Evolutionary conservation across 2,329 filamentous ascomycete species (phyloP).

Genomic region (Septoria linicola): DNA sequence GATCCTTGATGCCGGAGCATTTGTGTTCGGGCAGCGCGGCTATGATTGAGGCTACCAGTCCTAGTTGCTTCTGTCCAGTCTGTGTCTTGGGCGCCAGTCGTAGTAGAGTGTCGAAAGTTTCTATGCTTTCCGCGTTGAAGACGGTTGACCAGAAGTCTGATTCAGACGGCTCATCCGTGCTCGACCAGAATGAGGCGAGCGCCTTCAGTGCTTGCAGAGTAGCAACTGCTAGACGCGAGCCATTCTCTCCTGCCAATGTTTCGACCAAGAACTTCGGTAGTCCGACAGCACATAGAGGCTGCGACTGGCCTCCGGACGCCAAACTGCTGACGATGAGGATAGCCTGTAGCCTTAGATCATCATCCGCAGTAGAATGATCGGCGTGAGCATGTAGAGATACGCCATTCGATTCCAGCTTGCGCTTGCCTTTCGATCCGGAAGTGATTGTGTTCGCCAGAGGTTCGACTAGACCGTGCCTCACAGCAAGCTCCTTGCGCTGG

Average conservation of each 20-base stretch:
- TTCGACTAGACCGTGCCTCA: slow-evolving; percentile 67
- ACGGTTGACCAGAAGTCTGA: slow-evolving; percentile 43
- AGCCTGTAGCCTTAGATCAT: slow-evolving; percentile 71
- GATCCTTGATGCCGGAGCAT: slow-evolving; percentile 59
- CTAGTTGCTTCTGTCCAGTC: slow-evolving; percentile 61
- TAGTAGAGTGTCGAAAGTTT: slow-evolving; percentile 65
- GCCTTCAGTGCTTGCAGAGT: slow-evolving; percentile 73
- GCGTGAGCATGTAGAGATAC: slow-evolving; percentile 35
- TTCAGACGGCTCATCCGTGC: slow-evolving; percentile 14
- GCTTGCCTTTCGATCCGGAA: slow-evolving; percentile 46
- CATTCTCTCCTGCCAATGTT: slow-evolving; percentile 63
- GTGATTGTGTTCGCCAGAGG: slow-evolving; percentile 57
- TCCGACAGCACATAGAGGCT: slow-evolving; percentile 67
- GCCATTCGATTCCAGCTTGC: slow-evolving; percentile 52
- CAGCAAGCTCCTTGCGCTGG: slow-evolving; percentile 78
- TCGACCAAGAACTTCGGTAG: slow-evolving; percentile 69
- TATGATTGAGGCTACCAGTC: slow-evolving; percentile 58
- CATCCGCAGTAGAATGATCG: slow-evolving; percentile 57
- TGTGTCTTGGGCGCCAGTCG: slow-evolving; percentile 55
- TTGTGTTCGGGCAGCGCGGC: slow-evolving; percentile 63
- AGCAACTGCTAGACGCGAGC: slow-evolving; percentile 64
- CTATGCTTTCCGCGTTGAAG: slow-evolving; percentile 62
- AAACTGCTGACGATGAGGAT: slow-evolving; percentile 82
- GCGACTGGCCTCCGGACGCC: slow-evolving; percentile 77
- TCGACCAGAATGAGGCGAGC: slow-evolving; percentile 61